A percentile compares a stretch with the other conserved stretches of the same genome.
These are phyloP conservation scores for Ogataea sp. DNA, from an alignment of 805 yeast genomes.

Conservation along the genomic window DNA sequence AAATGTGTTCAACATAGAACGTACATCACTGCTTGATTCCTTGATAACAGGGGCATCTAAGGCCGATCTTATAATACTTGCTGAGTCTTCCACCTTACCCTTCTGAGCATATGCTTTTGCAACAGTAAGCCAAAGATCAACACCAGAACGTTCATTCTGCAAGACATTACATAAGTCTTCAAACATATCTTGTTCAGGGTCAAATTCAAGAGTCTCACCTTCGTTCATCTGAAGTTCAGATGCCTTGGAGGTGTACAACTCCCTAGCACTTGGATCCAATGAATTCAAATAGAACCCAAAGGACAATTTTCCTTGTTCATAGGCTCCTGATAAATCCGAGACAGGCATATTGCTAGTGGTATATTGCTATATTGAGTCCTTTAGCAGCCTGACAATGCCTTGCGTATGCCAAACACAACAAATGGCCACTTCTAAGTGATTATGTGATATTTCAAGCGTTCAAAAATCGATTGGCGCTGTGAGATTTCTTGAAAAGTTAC, in stretches of 20 bases:
- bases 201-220: conserved; percentile 82
- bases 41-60: conserved; percentile 28
- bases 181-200: conserved; percentile 73
- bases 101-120: conserved; percentile 73
- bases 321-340: not conserved
- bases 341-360: not conserved
- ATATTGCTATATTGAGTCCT: no score
- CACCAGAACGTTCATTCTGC: conserved; percentile 70
- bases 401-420: no score
- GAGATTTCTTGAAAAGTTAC: no score
- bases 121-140: conserved; percentile 77
- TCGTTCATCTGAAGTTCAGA: conserved; percentile 65
- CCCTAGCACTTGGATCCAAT: conserved; percentile 13
- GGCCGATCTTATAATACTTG: conserved; percentile 55
- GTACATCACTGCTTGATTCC: conserved; percentile 32
- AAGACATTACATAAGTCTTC: conserved; percentile 76
- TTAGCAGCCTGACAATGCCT: no score
- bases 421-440: no score
- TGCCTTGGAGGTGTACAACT: conserved; percentile 16
- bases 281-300: conserved; percentile 18
- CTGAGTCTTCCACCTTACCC: conserved; percentile 51
- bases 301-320: conserved; percentile 8
- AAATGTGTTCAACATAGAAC: conserved; percentile 49
- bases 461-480: no score
- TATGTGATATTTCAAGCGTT: no score